Evolutionary conservation across 2,329 filamentous ascomycete species (phyloP).

Genomic region (Xylaria sp.): DNA sequence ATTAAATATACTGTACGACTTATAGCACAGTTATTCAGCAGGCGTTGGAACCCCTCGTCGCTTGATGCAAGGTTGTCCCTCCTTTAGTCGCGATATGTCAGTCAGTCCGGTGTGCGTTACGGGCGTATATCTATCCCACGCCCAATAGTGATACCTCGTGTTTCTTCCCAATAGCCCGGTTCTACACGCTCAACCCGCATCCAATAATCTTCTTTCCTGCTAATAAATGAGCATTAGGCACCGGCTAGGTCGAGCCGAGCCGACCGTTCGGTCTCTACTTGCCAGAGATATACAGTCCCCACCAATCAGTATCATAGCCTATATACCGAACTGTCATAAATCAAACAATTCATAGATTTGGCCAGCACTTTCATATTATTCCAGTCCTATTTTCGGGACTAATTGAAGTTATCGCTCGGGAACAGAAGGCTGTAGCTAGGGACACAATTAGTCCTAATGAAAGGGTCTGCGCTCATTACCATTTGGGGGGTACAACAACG

Average conservation of each 20-base stretch:
- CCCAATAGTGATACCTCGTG: background rate
- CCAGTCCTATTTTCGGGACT: background rate
- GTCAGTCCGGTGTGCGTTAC: background rate
- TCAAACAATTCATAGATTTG: background rate
- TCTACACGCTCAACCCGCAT: background rate
- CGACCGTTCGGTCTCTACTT: background rate
- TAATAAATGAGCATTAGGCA: no score
- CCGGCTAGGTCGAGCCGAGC: no score
- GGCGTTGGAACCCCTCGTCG: background rate
- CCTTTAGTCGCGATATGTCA: background rate
- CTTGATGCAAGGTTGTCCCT: background rate
- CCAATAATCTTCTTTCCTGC: no score
- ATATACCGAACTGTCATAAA: background rate
- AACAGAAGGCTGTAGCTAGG: background rate
- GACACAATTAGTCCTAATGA: background rate
- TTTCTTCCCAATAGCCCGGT: background rate
- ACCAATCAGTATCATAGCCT: background rate
- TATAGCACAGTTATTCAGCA: conserved; percentile 6
- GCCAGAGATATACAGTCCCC: background rate
- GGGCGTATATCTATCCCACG: background rate
- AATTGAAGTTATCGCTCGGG: background rate
- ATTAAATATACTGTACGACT: conserved; percentile 2
- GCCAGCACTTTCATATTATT: no score
- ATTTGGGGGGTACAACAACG: background rate
- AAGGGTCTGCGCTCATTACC: background rate